These are phyloP conservation scores for Prototheca cutis DNA, from an alignment of 163 green algal genomes.

Conservation along the genomic window DNA sequence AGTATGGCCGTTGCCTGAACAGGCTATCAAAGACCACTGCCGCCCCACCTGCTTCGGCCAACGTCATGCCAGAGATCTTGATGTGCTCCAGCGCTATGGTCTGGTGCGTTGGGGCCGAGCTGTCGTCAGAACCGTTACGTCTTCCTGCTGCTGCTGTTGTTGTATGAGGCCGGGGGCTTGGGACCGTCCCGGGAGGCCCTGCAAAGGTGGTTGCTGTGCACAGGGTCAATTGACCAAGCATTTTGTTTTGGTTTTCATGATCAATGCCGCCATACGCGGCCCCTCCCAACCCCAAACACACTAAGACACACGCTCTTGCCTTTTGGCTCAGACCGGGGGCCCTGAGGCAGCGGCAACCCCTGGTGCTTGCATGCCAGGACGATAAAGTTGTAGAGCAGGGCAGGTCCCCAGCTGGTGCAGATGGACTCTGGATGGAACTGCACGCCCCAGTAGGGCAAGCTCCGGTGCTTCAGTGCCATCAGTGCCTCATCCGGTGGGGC, in stretches of 20 bases:
- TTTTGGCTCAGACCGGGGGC: neutral
- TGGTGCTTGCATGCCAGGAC: conserved; percentile 23
- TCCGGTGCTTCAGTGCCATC: conserved; percentile 66
- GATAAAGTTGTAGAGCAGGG: conserved; percentile 76
- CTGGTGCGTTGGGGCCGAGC: neutral
- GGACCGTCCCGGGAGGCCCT: neutral
- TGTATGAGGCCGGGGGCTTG: neutral
- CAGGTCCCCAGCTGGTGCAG: conserved; percentile 60
- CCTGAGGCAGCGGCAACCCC: neutral
- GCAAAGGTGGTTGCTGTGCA: neutral
- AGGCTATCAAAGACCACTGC: neutral
- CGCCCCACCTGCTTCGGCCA: neutral
- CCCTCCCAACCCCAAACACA: neutral
- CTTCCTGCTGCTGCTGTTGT: too few species aligned
- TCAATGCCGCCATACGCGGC: too few species aligned
- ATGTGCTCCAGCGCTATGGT: neutral
- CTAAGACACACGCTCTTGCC: neutral
- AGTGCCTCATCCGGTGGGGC: neutral
- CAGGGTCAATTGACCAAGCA: neutral
- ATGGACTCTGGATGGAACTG: conserved; percentile 95
- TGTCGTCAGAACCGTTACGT: too few species aligned
- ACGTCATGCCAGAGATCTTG: neutral
- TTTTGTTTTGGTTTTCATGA: too few species aligned
- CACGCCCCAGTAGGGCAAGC: conserved; percentile 72
- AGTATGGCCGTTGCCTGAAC: conserved; percentile 19